A percentile compares a stretch with the other conserved stretches of the same genome.
phyloP scores from a whole-genome alignment of 305 asterid genomes.

The Andrographis paniculata region DNA sequence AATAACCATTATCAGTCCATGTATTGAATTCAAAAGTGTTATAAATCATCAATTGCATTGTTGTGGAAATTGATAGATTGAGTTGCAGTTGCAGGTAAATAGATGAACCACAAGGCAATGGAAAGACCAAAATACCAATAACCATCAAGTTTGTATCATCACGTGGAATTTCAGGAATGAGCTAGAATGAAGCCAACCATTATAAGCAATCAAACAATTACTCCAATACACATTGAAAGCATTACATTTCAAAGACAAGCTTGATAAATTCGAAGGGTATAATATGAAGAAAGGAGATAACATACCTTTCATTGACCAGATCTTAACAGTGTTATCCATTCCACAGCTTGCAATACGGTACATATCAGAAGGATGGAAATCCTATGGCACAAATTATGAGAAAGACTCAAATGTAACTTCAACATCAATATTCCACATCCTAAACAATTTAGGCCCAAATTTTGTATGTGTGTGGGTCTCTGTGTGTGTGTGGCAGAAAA shows the following conservation, averaged over 20 bases:
- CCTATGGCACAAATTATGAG: conserved; percentile 37
- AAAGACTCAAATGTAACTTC: conserved; percentile 12
- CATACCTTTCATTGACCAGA: conserved; percentile 96
- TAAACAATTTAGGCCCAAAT: conserved; percentile 1
- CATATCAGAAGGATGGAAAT: conserved; percentile 93
- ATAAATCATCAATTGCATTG: no score
- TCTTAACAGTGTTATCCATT: conserved; percentile 94
- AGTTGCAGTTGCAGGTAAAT: no score
- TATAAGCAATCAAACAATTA: conserved; percentile 11
- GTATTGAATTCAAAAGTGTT: no score
- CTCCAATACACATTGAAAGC: conserved; percentile 4
- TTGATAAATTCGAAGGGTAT: conserved; percentile 11
- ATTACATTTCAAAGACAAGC: conserved; percentile 6
- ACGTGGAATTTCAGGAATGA: background rate
- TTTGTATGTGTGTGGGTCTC: no score
- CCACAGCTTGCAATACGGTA: conserved; percentile 96
- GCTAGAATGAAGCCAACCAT: conserved; percentile 1
- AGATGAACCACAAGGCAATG: background rate
- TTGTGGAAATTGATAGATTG: no score
- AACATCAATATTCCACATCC: conserved; percentile 3
- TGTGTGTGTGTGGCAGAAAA: background rate
- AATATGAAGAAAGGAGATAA: conserved; percentile 1
- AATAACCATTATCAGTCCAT: no score
- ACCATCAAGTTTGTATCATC: background rate
- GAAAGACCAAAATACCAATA: background rate